Percentiles rank a stretch among this genome's conserved stretches.
Evolutionary conservation across 768 basidiomycete species (phyloP).

Genomic region (Termitomyces sp.): DNA sequence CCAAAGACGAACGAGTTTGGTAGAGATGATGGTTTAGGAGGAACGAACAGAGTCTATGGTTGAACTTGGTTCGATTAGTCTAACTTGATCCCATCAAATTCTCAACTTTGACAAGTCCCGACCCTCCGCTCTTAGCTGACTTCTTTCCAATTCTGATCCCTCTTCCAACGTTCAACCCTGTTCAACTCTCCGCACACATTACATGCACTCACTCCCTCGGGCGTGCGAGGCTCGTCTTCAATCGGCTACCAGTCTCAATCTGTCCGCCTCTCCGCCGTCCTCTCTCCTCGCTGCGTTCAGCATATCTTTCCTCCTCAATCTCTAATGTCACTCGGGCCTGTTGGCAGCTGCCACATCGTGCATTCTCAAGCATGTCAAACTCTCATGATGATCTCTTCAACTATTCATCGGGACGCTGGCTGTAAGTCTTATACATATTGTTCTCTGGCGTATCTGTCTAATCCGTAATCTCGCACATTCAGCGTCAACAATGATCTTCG

Average conservation of each 20-base stretch:
- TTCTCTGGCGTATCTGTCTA: conserved; percentile 19
- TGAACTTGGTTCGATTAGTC: too few species aligned
- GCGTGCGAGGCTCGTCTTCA: conserved; percentile 24
- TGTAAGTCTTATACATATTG: conserved; percentile 25
- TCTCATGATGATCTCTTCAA: conserved; percentile 23
- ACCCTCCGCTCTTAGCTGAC: too few species aligned
- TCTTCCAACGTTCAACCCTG: too few species aligned
- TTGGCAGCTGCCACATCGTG: conserved; percentile 17
- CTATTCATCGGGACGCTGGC: conserved; percentile 25
- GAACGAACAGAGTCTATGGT: too few species aligned
- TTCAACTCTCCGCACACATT: too few species aligned
- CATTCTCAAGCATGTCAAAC: conserved; percentile 21
- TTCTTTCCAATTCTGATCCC: too few species aligned
- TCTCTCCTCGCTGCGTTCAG: conserved; percentile 19
- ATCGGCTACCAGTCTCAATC: not conserved
- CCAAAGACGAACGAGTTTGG: not conserved
- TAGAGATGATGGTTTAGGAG: too few species aligned
- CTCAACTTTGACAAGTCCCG: too few species aligned
- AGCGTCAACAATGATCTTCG: conserved; percentile 21
- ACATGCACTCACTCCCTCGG: conserved; percentile 11
- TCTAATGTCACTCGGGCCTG: conserved; percentile 16
- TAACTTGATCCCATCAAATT: too few species aligned
- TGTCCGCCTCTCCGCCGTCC: conserved; percentile 8
- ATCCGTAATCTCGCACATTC: conserved; percentile 9
- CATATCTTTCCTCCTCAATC: conserved; percentile 16